Conservation (phyloP, 768 basidiomycete genomes). For the Paxillus rubicundulus region DNA sequence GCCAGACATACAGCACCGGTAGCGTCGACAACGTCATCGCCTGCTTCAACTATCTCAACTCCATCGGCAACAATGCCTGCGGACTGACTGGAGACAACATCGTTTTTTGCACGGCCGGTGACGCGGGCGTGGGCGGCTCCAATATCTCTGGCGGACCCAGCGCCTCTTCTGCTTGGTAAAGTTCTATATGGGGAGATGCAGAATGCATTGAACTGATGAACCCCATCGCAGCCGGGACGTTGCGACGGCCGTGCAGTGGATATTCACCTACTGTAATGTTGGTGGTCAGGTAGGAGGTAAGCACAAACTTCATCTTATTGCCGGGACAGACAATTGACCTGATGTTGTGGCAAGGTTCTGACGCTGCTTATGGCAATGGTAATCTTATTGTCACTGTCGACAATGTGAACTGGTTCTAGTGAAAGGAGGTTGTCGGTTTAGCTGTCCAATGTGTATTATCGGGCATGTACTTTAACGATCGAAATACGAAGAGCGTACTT, state of each 20-base stretch:
- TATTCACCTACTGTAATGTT: not conserved
- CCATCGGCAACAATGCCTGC: not conserved
- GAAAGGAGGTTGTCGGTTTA: too few species aligned
- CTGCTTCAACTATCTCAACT: not conserved
- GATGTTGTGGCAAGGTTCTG: not conserved
- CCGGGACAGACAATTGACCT: not conserved
- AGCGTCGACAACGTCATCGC: not conserved
- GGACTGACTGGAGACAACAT: not conserved
- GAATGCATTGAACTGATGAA: not conserved
- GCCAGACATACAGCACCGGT: not conserved
- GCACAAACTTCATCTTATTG: not conserved
- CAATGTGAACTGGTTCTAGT: not conserved
- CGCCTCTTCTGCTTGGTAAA: not conserved
- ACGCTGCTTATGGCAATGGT: not conserved
- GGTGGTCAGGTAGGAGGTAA: not conserved
- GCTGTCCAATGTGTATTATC: too few species aligned
- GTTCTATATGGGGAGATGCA: not conserved
- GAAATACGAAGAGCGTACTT: too few species aligned
- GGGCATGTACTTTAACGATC: too few species aligned
- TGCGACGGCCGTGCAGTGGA: not conserved
- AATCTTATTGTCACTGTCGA: not conserved
- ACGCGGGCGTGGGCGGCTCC: not conserved
- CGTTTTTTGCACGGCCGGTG: not conserved
- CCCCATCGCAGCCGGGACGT: not conserved
- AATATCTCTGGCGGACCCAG: not conserved